Evolutionary conservation across 2,329 filamentous ascomycete genomes (phyloP).

Genomic region (Coniella vitis): DNA sequence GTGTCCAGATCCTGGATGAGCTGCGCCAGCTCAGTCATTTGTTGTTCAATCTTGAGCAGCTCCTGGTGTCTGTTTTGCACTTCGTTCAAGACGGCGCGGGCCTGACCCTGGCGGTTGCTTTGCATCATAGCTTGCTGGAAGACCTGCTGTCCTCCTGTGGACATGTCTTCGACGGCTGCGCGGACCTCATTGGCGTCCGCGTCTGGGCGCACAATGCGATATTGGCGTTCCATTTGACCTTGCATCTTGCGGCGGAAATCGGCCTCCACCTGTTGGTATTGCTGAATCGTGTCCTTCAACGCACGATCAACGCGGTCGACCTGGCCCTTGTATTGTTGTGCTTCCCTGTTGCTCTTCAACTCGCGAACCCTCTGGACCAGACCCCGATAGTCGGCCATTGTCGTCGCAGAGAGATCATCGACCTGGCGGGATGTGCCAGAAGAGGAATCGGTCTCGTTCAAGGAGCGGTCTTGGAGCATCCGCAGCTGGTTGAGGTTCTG

Average conservation of each 20-base stretch:
- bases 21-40: slow-evolving; percentile 80
- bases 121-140: slow-evolving; percentile 84
- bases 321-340: slow-evolving; percentile 70
- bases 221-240: slow-evolving; percentile 82
- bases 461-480: slow-evolving; percentile 61
- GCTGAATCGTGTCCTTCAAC: slow-evolving; percentile 72
- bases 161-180: slow-evolving; percentile 66
- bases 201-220: slow-evolving; percentile 80
- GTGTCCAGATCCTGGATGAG: slow-evolving; percentile 87
- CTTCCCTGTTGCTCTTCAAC: slow-evolving; percentile 76
- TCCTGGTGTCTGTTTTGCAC: slow-evolving; percentile 79
- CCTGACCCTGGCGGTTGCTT: slow-evolving; percentile 74
- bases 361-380: slow-evolving; percentile 73
- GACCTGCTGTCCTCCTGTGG: slow-evolving; percentile 66
- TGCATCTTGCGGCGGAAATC: slow-evolving; percentile 73
- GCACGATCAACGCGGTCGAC: slow-evolving; percentile 74
- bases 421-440: slow-evolving; percentile 63
- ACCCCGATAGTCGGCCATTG: slow-evolving; percentile 74
- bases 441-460: slow-evolving; percentile 68
- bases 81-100: slow-evolving; percentile 69
- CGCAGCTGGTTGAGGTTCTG: slow-evolving; percentile 65
- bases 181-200: slow-evolving; percentile 72
- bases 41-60: slow-evolving; percentile 85
- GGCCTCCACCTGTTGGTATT: slow-evolving; percentile 74
- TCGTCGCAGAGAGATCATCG: slow-evolving; percentile 66